Conservation (phyloP, 495 filamentous ascomycete species). For the Tuber indicum region DNA sequence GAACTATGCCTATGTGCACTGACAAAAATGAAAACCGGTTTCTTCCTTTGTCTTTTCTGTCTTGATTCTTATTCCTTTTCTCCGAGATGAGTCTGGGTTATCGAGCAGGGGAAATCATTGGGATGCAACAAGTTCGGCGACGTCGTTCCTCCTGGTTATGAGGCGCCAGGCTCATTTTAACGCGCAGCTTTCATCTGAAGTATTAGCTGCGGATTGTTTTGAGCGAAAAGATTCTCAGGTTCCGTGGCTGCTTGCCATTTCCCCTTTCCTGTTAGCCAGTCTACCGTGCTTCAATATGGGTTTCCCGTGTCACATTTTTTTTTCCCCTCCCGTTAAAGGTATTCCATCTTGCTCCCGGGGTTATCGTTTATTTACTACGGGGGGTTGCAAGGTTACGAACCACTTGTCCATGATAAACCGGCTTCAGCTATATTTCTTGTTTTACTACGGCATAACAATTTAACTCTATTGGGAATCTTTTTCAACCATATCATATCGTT, state of each 20-base stretch:
- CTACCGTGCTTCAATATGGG: neutral
- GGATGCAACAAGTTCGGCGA: constrained; percentile 21
- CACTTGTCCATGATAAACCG: constrained; percentile 1
- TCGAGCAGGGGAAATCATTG: constrained; percentile 9
- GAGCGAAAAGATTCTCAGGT: constrained; percentile 14
- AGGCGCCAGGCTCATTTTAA: constrained; percentile 17
- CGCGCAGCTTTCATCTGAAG: constrained; percentile 37
- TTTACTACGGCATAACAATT: neutral
- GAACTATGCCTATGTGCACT: constrained; percentile 33
- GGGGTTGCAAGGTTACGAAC: neutral
- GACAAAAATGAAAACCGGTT: constrained; percentile 36
- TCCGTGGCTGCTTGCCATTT: neutral
- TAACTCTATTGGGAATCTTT: constrained; percentile 2
- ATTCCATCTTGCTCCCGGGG: neutral
- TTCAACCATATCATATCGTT: neutral
- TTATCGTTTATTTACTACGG: constrained; percentile 3
- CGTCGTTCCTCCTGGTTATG: constrained; percentile 18
- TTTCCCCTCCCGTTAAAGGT: neutral
- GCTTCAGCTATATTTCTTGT: constrained; percentile 2
- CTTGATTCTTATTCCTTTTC: constrained; percentile 29
- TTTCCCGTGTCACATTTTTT: neutral
- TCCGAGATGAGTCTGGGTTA: constrained; percentile 30
- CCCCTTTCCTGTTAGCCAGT: neutral
- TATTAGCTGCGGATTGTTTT: constrained; percentile 31
- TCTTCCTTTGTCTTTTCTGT: constrained; percentile 28